phyloP scores from a whole-genome alignment of 148 eudicot genomes.

The Vaccinium myrtillus region DNA sequence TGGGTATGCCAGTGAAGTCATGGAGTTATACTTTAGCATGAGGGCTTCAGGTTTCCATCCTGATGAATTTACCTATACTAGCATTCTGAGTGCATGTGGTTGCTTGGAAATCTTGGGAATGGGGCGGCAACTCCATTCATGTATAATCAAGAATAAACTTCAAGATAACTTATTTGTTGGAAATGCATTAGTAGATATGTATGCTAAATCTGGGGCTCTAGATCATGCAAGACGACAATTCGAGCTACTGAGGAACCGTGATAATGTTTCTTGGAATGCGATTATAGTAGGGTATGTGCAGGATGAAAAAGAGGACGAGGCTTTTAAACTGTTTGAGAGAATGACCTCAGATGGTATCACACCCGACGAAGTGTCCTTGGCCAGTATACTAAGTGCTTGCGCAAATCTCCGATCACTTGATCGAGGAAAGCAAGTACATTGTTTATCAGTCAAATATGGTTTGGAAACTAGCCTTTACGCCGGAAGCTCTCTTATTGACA shows the following conservation, averaged over 20 bases:
- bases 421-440: constrained; percentile 64
- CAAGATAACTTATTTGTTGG: constrained; percentile 60
- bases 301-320: constrained; percentile 65
- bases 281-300: constrained; percentile 88
- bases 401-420: constrained; percentile 50
- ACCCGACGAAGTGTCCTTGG: constrained; percentile 85
- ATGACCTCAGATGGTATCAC: constrained; percentile 56
- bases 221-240: constrained; percentile 58
- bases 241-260: constrained; percentile 47
- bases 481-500: constrained; percentile 90
- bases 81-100: constrained; percentile 88
- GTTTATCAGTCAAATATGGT: constrained; percentile 62
- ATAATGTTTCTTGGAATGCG: constrained; percentile 93
- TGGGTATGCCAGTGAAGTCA: constrained; percentile 57
- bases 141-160: constrained; percentile 64
- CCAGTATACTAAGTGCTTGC: constrained; percentile 79
- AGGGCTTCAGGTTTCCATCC: constrained; percentile 47
- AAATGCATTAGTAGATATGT: constrained; percentile 88
- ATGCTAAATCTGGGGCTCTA: constrained; percentile 78
- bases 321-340: constrained; percentile 61
- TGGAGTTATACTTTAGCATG: constrained; percentile 58
- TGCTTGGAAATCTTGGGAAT: constrained; percentile 55
- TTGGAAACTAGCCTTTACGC: constrained; percentile 65
- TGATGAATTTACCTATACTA: constrained; percentile 86
- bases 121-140: constrained; percentile 71